Evolutionary conservation across 495 filamentous ascomycete genomes (phyloP).

Genomic region (Lindgomyces ingoldianus): DNA sequence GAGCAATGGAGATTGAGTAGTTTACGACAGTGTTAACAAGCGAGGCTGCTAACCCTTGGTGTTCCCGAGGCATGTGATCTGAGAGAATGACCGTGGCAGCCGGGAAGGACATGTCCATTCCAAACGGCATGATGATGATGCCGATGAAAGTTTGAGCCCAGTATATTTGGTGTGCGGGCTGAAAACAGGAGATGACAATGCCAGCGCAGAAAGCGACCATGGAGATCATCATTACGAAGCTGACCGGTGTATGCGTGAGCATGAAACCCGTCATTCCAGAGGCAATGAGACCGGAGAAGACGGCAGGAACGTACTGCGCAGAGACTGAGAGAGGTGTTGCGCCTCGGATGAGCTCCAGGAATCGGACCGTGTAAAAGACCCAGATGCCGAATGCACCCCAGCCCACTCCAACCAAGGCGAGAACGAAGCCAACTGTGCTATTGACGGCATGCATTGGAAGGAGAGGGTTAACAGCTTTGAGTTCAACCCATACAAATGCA

Average conservation of each 20-base stretch:
- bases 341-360: conserved; percentile 29
- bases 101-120: conserved; percentile 44
- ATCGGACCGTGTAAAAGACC: conserved; percentile 39
- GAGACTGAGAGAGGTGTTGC: conserved; percentile 30
- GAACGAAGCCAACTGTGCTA: conserved; percentile 37
- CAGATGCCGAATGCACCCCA: conserved; percentile 43
- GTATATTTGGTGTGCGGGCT: conserved; percentile 37
- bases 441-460: conserved; percentile 38
- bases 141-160: conserved; percentile 41
- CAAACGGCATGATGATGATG: conserved; percentile 43
- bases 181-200: conserved; percentile 30
- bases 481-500: conserved; percentile 38
- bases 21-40: conserved; percentile 41
- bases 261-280: conserved; percentile 38
- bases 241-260: conserved; percentile 39
- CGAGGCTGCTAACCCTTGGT: conserved; percentile 39
- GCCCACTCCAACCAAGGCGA: conserved; percentile 37
- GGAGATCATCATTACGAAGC: conserved; percentile 39
- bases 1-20: conserved; percentile 42
- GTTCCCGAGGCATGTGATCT: conserved; percentile 40
- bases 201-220: conserved; percentile 41
- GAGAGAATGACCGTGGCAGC: conserved; percentile 40
- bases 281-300: conserved; percentile 36
- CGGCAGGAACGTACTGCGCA: conserved; percentile 36
- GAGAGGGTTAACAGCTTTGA: conserved; percentile 33